These are phyloP conservation scores for Mixia osmundae DNA, from an alignment of 1,284 basidiomycete species.

Conservation along the genomic window DNA sequence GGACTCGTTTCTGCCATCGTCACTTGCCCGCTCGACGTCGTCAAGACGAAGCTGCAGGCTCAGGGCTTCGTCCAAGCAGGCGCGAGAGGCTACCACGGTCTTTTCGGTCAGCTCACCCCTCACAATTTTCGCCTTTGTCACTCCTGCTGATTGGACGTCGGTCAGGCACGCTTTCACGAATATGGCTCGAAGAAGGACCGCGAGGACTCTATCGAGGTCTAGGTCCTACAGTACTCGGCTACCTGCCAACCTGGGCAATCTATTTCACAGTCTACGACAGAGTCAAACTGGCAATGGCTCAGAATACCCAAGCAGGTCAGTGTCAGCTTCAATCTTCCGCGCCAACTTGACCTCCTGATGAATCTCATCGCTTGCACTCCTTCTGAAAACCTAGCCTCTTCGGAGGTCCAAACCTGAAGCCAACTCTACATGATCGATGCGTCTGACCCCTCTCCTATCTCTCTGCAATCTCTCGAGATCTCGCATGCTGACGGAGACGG, in stretches of 20 bases:
- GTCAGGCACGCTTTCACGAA: conserved; percentile 43
- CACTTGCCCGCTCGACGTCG: conserved; percentile 88
- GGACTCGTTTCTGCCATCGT: conserved; percentile 80
- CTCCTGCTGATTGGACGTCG: neutral
- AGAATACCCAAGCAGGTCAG: conserved; percentile 18
- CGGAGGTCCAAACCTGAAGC: neutral
- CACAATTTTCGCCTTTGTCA: neutral
- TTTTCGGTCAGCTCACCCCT: conserved; percentile 33
- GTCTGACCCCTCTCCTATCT: neutral
- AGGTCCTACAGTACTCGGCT: conserved; percentile 82
- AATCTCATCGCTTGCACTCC: conserved; percentile 1
- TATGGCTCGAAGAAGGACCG: conserved; percentile 49
- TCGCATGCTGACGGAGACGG: neutral
- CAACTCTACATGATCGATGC: neutral
- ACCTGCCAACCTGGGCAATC: conserved; percentile 91
- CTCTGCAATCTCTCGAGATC: neutral
- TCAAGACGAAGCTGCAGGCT: conserved; percentile 92
- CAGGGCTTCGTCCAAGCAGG: conserved; percentile 26
- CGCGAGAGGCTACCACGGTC: conserved; percentile 39
- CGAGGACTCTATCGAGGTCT: conserved; percentile 77
- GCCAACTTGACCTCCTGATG: conserved; percentile 3
- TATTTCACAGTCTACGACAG: conserved; percentile 89
- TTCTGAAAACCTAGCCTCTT: conserved; percentile 1
- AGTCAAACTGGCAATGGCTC: conserved; percentile 56
- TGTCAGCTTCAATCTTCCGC: conserved; percentile 1